Evolutionary conservation across 352 stramenopile species (phyloP).

Genomic region (Globisporangium middletonii): DNA sequence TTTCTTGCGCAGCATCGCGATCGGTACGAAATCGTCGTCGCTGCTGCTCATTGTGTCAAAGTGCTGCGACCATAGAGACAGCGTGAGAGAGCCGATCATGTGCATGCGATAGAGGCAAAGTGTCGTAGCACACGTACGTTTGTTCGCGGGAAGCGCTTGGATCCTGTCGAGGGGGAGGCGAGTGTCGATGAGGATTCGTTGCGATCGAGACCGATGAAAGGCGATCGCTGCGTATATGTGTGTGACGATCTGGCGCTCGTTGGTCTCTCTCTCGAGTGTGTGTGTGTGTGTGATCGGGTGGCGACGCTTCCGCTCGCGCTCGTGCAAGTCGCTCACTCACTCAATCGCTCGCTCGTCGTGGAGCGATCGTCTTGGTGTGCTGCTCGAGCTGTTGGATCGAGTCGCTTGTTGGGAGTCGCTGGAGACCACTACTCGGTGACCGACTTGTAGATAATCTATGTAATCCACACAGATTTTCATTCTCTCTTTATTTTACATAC

Average conservation of each 20-base stretch:
- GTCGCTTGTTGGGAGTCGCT: background rate
- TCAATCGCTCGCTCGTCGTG: background rate
- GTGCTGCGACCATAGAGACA: background rate
- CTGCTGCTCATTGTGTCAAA: constrained; percentile 48
- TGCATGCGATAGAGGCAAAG: no score
- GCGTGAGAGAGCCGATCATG: no score
- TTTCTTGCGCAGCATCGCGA: constrained; percentile 64
- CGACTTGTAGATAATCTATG: no score
- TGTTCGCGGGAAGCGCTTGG: background rate
- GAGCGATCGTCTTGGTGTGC: no score
- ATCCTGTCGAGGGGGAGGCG: background rate
- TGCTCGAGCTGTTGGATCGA: background rate
- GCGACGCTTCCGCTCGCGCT: background rate
- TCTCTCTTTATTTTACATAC: no score
- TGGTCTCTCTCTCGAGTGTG: no score
- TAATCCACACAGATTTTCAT: no score
- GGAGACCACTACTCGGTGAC: no score
- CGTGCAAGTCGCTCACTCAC: background rate
- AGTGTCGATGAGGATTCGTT: no score
- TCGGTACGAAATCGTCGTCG: constrained; percentile 73
- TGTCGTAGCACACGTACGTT: no score
- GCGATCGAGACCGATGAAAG: no score
- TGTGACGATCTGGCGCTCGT: background rate
- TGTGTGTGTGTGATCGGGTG: background rate
- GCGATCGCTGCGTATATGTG: background rate